A percentile compares a stretch with the other conserved stretches of the same genome.
Conservation (phyloP, 371 early-diverging fungal genomes). For the Mucor saturninus region DNA sequence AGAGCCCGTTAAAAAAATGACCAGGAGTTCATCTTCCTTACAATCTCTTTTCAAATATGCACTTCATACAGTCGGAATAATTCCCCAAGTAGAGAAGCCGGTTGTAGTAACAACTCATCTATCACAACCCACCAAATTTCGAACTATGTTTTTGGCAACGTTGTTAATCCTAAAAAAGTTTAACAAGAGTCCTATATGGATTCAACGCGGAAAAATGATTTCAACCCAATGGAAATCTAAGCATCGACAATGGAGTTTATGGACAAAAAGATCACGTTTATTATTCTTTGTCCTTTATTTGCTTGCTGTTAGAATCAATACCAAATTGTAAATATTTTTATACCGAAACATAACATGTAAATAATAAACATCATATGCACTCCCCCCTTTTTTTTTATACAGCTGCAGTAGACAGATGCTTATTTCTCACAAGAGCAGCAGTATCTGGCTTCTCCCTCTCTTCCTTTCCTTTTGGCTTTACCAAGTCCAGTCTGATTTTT, state of each 20-base stretch:
- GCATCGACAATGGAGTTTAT: background rate
- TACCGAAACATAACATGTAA: background rate
- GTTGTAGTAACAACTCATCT: background rate
- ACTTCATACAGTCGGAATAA: slow-evolving; percentile 1
- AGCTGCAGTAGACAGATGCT: background rate
- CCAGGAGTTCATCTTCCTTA: slow-evolving; percentile 3
- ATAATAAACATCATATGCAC: background rate
- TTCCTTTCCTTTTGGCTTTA: background rate
- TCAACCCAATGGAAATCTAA: slow-evolving; percentile 10
- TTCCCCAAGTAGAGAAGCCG: background rate
- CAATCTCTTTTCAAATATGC: slow-evolving; percentile 18
- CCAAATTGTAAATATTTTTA: slow-evolving; percentile 1
- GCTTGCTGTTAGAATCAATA: background rate
- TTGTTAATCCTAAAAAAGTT: background rate
- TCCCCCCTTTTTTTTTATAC: slow-evolving; percentile 2
- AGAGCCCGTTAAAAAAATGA: slow-evolving; percentile 3
- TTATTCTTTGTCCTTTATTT: slow-evolving; percentile 8
- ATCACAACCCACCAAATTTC: slow-evolving; percentile 11
- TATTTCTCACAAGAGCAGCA: slow-evolving; percentile 7
- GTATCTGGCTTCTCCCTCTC: background rate
- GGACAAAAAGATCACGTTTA: slow-evolving; percentile 11
- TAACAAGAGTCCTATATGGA: slow-evolving; percentile 3
- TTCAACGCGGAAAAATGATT: background rate
- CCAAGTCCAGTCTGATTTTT: slow-evolving; percentile 4
- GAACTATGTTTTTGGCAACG: slow-evolving; percentile 19